Evolutionary conservation across 495 filamentous ascomycete species (phyloP).

Genomic region (Hypoxylon intermedium): DNA sequence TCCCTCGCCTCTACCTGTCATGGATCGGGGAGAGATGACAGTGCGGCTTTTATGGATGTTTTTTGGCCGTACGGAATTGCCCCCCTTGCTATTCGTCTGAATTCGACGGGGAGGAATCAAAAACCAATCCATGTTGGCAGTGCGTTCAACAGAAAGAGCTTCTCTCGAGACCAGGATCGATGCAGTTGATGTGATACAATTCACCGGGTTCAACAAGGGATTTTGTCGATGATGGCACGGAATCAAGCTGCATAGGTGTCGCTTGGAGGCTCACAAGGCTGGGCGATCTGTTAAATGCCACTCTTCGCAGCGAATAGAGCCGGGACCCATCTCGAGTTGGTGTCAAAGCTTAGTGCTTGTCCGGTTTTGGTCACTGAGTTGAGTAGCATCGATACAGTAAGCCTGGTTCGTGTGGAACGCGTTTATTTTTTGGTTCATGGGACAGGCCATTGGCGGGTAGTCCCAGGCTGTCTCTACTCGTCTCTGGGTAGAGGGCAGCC

Average conservation of each 20-base stretch:
- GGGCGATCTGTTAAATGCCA: constrained; percentile 1
- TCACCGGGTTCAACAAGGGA: constrained; percentile 48
- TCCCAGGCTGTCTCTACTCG: constrained; percentile 55
- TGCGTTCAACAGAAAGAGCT: constrained; percentile 75
- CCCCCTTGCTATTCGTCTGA: constrained; percentile 55
- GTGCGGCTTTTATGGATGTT: constrained; percentile 84
- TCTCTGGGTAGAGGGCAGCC: constrained; percentile 58
- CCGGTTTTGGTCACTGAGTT: constrained; percentile 50
- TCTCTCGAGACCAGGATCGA: constrained; percentile 40
- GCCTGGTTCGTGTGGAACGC: constrained; percentile 26
- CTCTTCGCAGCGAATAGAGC: constrained; percentile 34
- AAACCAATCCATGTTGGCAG: constrained; percentile 83
- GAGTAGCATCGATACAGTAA: constrained; percentile 13
- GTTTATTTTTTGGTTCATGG: constrained; percentile 46
- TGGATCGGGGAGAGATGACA: constrained; percentile 57
- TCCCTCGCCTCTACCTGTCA: constrained; percentile 46
- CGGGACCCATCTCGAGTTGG: constrained; percentile 95
- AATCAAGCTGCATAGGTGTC: constrained; percentile 26
- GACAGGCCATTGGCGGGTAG: constrained; percentile 51
- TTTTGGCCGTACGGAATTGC: constrained; percentile 76
- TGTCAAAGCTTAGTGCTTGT: constrained; percentile 96
- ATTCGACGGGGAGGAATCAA: constrained; percentile 76
- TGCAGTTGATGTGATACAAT: constrained; percentile 43
- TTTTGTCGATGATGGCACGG: constrained; percentile 49
- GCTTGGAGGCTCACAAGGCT: background rate